These are phyloP conservation scores for Fraxinus velutina DNA, from an alignment of 305 asterid species.

Conservation along the genomic window DNA sequence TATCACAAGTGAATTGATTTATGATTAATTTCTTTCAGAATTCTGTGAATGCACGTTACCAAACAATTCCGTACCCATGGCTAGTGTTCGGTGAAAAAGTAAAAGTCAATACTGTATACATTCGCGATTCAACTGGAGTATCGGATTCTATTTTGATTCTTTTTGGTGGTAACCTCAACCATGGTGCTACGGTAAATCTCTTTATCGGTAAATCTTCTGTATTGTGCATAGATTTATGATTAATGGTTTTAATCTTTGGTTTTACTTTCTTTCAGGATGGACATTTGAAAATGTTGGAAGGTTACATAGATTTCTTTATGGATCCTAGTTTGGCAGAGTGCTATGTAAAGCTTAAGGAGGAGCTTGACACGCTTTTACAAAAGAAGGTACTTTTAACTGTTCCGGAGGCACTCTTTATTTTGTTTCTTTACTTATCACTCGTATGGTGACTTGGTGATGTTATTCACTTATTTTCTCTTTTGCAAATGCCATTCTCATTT, in stretches of 20 bases:
- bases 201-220: constrained; percentile 16
- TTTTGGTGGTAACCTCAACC: constrained; percentile 73
- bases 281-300: constrained; percentile 79
- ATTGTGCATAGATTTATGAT: constrained; percentile 1
- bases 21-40: constrained; percentile 52
- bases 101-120: constrained; percentile 88
- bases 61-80: constrained; percentile 93
- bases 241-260: constrained; percentile 3
- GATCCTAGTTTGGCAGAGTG: constrained; percentile 82
- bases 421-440: constrained; percentile 6
- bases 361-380: constrained; percentile 60
- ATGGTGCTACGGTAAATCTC: constrained; percentile 62
- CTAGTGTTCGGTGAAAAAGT: constrained; percentile 96
- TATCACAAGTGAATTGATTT: constrained; percentile 20
- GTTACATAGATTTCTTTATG: constrained; percentile 89
- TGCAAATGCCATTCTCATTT: background rate
- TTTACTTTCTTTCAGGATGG: constrained; percentile 59
- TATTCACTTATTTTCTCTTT: background rate
- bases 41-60: constrained; percentile 96
- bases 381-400: constrained; percentile 55
- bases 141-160: constrained; percentile 95
- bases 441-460: background rate
- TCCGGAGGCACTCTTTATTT: background rate
- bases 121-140: constrained; percentile 99
- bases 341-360: constrained; percentile 77